Percentiles rank a stretch among this genome's conserved stretches.
Evolutionary conservation across 177 flowering plant species (phyloP).

Genomic region (Vitis hybrid): DNA sequence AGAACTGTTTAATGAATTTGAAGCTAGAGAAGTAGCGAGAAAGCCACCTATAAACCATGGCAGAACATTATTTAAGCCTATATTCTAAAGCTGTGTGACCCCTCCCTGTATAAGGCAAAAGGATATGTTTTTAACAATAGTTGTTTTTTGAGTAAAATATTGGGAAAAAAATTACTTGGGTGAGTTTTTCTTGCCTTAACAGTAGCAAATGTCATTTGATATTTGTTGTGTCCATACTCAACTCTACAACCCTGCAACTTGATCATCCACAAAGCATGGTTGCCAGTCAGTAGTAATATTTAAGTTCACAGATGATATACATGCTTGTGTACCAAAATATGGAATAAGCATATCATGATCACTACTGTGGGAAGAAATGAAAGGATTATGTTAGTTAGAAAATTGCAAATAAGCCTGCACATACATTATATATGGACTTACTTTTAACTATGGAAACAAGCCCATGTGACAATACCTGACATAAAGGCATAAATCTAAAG

Average conservation of each 20-base stretch:
- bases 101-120: conserved; percentile 16
- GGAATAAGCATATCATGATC: conserved; percentile 20
- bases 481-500: too few species aligned
- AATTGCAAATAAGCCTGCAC: too few species aligned
- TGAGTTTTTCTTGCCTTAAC: conserved; percentile 12
- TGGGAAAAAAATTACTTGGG: neutral
- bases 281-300: conserved; percentile 1
- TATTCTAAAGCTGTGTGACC: conserved; percentile 29
- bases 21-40: conserved; percentile 3
- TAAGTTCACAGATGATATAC: conserved; percentile 7
- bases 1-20: too few species aligned
- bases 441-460: too few species aligned
- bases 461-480: too few species aligned
- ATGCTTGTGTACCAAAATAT: conserved; percentile 5
- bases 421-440: too few species aligned
- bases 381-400: neutral
- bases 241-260: conserved; percentile 2
- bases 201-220: conserved; percentile 10
- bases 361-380: conserved; percentile 6
- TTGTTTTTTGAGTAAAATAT: neutral
- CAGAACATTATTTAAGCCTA: conserved; percentile 15
- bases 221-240: conserved; percentile 4
- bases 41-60: conserved; percentile 20
- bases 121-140: too few species aligned
- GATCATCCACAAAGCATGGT: conserved; percentile 16